phyloP scores from a whole-genome alignment of 176 grass and related monocot species.

The Poa pratensis region DNA sequence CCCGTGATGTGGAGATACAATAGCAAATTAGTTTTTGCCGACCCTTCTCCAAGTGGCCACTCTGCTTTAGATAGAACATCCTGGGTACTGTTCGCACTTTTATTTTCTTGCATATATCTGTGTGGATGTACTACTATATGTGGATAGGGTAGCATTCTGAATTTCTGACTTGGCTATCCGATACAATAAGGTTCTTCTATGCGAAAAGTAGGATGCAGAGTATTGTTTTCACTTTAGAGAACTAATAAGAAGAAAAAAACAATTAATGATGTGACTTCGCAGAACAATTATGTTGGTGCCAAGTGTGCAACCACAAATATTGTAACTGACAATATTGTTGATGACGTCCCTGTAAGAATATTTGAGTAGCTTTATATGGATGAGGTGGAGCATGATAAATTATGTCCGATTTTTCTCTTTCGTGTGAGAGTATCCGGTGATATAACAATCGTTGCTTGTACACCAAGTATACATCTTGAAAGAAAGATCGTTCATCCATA shows the following conservation, averaged over 20 bases:
- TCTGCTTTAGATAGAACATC: conserved; percentile 6
- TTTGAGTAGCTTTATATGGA: background rate
- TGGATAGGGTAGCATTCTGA: background rate
- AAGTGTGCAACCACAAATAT: background rate
- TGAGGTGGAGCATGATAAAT: background rate
- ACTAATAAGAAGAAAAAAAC: background rate
- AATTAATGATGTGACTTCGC: background rate
- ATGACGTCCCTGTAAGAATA: background rate
- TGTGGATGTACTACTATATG: background rate
- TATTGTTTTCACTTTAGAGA: background rate
- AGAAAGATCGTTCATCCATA: background rate
- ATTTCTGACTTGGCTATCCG: background rate
- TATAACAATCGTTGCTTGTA: background rate
- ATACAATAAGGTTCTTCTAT: background rate
- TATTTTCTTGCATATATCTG: background rate
- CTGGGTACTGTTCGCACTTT: background rate
- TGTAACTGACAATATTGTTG: background rate
- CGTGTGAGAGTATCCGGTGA: too few species aligned
- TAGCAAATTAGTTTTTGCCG: background rate
- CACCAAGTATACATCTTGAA: background rate
- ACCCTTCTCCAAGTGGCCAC: background rate
- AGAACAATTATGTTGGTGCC: background rate
- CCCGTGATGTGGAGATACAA: background rate
- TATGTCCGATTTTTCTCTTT: background rate
- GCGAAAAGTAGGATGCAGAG: background rate